These are phyloP conservation scores for Pythium aphanidermatum DNA, from an alignment of 352 stramenopile genomes.

Conservation along the genomic window DNA sequence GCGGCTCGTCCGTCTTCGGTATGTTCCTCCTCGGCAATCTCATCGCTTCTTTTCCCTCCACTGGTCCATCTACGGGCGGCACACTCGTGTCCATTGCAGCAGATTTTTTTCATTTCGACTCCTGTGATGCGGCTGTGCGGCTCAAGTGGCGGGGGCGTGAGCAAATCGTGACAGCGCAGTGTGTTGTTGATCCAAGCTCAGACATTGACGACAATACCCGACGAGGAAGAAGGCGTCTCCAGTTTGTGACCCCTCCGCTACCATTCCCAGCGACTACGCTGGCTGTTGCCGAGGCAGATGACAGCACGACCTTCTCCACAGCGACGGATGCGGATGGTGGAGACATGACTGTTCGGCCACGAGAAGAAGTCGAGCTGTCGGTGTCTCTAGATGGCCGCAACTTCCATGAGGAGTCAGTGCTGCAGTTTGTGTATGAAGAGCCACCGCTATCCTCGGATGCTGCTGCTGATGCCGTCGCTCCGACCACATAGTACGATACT, in stretches of 20 bases:
- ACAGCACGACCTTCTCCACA: neutral
- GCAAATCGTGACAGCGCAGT: slow-evolving; percentile 25
- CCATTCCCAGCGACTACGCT: slow-evolving; percentile 20
- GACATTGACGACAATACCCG: neutral
- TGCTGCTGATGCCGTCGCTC: too few relatives aligned
- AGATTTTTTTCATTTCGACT: slow-evolving; percentile 57
- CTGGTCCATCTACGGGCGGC: slow-evolving; percentile 31
- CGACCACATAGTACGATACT: too few relatives aligned
- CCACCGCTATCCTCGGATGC: too few relatives aligned
- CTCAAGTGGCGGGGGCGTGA: slow-evolving; percentile 39
- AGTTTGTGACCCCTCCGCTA: slow-evolving; percentile 36
- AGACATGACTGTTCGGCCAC: slow-evolving; percentile 11
- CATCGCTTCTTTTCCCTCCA: slow-evolving; percentile 28
- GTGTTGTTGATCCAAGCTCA: slow-evolving; percentile 15
- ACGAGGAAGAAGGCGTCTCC: slow-evolving; percentile 26
- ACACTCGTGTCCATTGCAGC: slow-evolving; percentile 43
- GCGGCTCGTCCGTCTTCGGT: slow-evolving; percentile 16
- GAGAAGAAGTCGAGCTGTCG: slow-evolving; percentile 42
- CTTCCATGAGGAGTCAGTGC: slow-evolving; percentile 29
- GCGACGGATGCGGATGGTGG: slow-evolving; percentile 12
- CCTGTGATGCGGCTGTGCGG: slow-evolving; percentile 37
- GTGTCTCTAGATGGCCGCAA: slow-evolving; percentile 44
- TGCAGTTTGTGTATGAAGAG: slow-evolving; percentile 29
- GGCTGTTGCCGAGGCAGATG: neutral
- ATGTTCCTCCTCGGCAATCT: slow-evolving; percentile 26